Evolutionary conservation across 2,329 filamentous ascomycete genomes (phyloP).

Genomic region (Penicillium sp.): DNA sequence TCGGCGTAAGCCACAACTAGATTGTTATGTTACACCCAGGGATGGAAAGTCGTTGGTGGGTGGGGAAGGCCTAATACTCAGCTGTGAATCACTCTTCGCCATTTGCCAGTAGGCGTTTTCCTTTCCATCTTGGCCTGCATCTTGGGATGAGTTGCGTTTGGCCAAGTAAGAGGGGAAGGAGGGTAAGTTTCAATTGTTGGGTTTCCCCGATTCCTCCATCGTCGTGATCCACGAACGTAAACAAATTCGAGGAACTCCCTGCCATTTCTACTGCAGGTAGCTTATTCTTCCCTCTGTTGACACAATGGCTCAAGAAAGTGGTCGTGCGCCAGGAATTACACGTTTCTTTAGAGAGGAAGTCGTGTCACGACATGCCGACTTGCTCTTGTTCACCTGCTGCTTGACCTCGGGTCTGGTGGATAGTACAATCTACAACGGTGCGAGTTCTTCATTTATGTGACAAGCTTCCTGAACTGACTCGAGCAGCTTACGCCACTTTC

Average conservation of each 20-base stretch:
- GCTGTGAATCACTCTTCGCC: neutral
- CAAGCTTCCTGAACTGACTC: neutral
- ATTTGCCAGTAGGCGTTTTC: neutral
- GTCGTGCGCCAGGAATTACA: constrained; percentile 5
- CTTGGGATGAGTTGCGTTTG: neutral
- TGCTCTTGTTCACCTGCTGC: constrained; percentile 30
- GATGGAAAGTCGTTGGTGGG: neutral
- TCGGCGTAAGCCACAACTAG: neutral
- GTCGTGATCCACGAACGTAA: neutral
- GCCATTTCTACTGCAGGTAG: neutral
- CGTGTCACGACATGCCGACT: constrained; percentile 23
- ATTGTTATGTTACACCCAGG: neutral
- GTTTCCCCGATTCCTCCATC: neutral
- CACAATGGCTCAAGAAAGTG: neutral
- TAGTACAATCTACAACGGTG: constrained; percentile 34
- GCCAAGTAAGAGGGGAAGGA: neutral
- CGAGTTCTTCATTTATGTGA: neutral
- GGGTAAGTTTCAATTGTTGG: neutral
- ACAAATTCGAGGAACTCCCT: neutral
- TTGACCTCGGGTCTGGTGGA: constrained; percentile 30
- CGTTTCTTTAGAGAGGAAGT: constrained; percentile 22
- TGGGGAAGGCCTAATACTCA: neutral
- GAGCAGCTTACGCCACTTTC: constrained; percentile 44
- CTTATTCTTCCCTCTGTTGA: neutral
- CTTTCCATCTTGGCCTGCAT: neutral